A percentile compares a stretch with the other conserved stretches of the same genome.
Conservation (phyloP, 2,329 filamentous ascomycete species). For the Botrytis cinerea region DNA sequence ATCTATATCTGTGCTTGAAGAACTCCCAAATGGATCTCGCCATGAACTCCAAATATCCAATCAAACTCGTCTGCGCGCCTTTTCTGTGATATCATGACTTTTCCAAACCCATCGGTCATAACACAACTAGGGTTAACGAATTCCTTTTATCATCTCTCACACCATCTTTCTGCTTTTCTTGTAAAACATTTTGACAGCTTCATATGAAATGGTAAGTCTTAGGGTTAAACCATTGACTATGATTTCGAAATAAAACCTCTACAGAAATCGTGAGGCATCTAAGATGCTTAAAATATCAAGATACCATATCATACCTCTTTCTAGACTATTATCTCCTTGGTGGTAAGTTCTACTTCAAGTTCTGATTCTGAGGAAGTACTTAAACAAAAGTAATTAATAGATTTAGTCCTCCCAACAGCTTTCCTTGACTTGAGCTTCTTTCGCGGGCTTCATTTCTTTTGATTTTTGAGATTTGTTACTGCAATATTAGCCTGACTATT, state of each 20-base stretch:
- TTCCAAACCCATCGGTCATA: neutral
- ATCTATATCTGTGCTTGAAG: neutral
- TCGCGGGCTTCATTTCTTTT: accelerated
- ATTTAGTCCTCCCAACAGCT: neutral
- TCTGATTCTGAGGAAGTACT: too few relatives aligned
- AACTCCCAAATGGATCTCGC: neutral
- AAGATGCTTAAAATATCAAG: neutral
- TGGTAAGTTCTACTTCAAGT: too few relatives aligned
- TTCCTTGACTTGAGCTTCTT: neutral
- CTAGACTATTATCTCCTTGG: too few relatives aligned
- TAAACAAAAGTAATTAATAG: too few relatives aligned
- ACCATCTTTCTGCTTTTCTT: neutral
- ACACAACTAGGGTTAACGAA: neutral
- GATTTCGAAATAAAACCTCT: neutral
- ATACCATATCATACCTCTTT: neutral
- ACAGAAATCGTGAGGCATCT: neutral
- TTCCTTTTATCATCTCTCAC: neutral
- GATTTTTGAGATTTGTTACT: neutral
- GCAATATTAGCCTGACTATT: too few relatives aligned
- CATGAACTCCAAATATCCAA: neutral
- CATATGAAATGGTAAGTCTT: neutral
- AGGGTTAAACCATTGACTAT: too few relatives aligned
- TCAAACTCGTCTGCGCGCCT: neutral
- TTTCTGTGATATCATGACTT: neutral
- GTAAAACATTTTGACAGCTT: neutral